Base-by-base conservation (phyloP, 805 yeast genomes). In the Kuraishia piskuri region DNA sequence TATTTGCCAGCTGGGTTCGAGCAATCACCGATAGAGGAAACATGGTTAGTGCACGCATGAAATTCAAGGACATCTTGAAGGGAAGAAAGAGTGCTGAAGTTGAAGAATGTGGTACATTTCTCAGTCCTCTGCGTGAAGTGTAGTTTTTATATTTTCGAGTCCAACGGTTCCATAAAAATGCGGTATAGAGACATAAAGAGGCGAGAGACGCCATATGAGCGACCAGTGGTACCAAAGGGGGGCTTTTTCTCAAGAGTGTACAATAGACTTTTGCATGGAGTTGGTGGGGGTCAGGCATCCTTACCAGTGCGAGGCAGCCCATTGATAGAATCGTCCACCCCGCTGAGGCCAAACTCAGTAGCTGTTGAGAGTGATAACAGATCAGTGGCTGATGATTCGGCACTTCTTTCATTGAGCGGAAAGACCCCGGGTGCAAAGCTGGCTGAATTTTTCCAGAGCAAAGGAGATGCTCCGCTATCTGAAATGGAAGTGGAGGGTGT, bases 401-500 rank as follows among this genome's bases (percentile, higher is more conserved):
- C 52, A 23, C 53, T 21, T 59, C 66, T 5, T 57, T 58, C 46
- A n/a, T 62, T 2, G 59, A 22, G 51, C 53, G 9, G 54, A 57
- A 2, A 65, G 26, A 69, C 75, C 17, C 83, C 85, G 4, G 86
- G 84, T 68, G 81, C 78, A 26, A 76, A 79, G 31, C 68, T 88
- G 50, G 84, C 90, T 12, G 79, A 76, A 25, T 88, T 89, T 63
- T 88, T 88, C 66, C 74, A 74, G n/a, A 72, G 70, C 48, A 88
- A 87, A 64, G 96, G 96, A n/a, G 79, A 82, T 53, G 69, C 68
- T n/a, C 90, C 92, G 3, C 71, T 89, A 56, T 74, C 83, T 14
- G 89, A 84, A 22, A 73, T 88, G 47, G 96, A 89, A 64, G 77
- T 83, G 61, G 92, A 86, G 66, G 95, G 95, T n/a, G 92, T 88